Evolutionary conservation across 2,329 filamentous ascomycete genomes (phyloP), one percentile per base, ranked within the genome.

Genomic region (Exophiala xenobiotica): DNA sequence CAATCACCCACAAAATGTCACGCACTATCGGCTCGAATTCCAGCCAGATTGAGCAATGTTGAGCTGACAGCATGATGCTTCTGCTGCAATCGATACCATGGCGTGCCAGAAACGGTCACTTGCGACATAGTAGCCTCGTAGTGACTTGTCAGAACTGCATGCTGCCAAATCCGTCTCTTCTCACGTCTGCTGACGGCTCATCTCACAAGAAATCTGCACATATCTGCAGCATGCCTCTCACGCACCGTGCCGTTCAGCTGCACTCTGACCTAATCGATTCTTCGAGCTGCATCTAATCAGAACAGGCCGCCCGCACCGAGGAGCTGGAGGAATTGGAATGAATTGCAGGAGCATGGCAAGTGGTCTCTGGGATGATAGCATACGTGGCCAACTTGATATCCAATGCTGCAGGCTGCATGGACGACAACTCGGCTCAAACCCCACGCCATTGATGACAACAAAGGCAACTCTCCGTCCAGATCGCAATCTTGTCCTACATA

Each of bases 211-310:
- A 33, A 46, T 19, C 23, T 18, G 43, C 52, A 42, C 37, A 49
- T 46, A 42, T 48, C 49, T 53, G 53, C 53, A 47, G 20, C 24
- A 45, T 39, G 53, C 53, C 49, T 56, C 24, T 52, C 53, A 49
- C 53, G 38, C 38, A 24, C 52, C 53, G 53, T 49, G 53, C 53
- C 53, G 53, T 46, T 40, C 53, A 56, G 53, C 53, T 56, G 53
- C 53, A 41, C 39, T 46, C 31, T 38, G 43, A 26, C 16, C 16
- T 14, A 7, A 14, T 35, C 3, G 4, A 14, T 14, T 35, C 31
- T 14, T 16, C 6, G 31, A 8, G n/a, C 31, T 35, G 11, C 31
- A 35, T 35, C 29, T 33, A 33, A 33, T 33, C 29, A 5, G 4
- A 33, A 33, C 4, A 11, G 29, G 12, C 31, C 18, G 12, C 12